Conservation (phyloP, 768 basidiomycete species). For the Leccinum subtestaceum region DNA sequence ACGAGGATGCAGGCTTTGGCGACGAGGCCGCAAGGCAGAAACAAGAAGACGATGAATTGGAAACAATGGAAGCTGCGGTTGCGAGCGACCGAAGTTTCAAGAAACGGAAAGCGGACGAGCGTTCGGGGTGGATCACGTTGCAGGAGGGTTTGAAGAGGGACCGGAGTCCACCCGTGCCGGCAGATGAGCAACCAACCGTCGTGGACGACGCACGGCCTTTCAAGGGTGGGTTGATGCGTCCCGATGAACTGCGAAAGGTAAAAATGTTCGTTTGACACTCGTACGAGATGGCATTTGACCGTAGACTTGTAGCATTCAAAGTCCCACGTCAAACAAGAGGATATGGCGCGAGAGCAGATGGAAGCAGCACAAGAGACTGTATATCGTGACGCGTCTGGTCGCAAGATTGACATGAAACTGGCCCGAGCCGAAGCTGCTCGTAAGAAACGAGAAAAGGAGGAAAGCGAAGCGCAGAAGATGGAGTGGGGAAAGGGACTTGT, state of each 20-base stretch:
- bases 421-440: constrained; percentile 82
- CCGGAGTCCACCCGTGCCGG: constrained; percentile 50
- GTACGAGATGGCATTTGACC: constrained; percentile 1
- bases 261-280: not conserved
- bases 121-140: constrained; percentile 67
- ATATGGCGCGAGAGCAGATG: constrained; percentile 45
- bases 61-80: constrained; percentile 62
- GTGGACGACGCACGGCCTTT: constrained; percentile 49
- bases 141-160: constrained; percentile 49
- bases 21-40: constrained; percentile 45
- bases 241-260: constrained; percentile 69
- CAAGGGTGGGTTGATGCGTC: constrained; percentile 75
- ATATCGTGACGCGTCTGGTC: constrained; percentile 87
- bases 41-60: constrained; percentile 54
- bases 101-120: constrained; percentile 56
- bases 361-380: constrained; percentile 83
- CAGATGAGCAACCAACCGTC: constrained; percentile 67
- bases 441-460: constrained; percentile 75
- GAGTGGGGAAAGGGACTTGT: constrained; percentile 97
- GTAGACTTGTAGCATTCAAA: constrained; percentile 36
- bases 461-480: constrained; percentile 89
- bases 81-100: constrained; percentile 79
- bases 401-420: constrained; percentile 85
- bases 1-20: constrained; percentile 75
- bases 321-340: constrained; percentile 32